Evolutionary conservation across 192 early-diverging fungal species (phyloP).

Genomic region (Linnemannia exigua): DNA sequence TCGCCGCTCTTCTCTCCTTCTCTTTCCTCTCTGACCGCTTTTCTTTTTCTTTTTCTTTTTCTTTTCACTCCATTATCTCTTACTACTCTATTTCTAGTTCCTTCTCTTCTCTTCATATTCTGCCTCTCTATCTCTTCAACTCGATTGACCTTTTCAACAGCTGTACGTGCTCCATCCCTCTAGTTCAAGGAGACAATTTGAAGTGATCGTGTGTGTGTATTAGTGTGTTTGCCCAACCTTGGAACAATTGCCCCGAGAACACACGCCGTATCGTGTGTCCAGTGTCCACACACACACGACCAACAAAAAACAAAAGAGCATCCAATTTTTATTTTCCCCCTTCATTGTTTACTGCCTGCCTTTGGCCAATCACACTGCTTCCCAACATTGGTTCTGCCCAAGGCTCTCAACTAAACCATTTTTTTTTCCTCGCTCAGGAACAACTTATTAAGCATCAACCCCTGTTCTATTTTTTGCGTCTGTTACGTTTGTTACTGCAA

Average conservation of each 20-base stretch:
- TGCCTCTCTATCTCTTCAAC: no score
- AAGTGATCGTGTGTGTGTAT: neutral
- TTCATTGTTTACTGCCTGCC: neutral
- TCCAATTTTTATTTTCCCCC: neutral
- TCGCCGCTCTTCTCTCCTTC: neutral
- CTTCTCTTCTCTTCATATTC: neutral
- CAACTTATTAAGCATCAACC: neutral
- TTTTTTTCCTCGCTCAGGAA: neutral
- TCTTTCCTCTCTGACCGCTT: neutral
- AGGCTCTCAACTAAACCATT: slow-evolving; percentile 1
- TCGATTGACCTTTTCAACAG: no score
- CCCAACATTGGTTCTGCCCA: slow-evolving; percentile 7
- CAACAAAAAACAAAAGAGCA: neutral
- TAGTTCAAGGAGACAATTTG: neutral
- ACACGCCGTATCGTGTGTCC: neutral
- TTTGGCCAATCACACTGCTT: neutral
- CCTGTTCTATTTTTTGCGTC: no score
- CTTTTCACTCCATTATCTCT: neutral
- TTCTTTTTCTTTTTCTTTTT: neutral
- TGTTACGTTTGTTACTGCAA: no score
- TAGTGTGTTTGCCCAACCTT: neutral
- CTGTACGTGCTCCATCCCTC: no score
- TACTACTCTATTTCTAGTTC: neutral
- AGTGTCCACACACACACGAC: neutral
- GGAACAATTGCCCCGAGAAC: neutral